phyloP scores from a whole-genome alignment of 2,329 filamentous ascomycete genomes.

The Alternaria panax region DNA sequence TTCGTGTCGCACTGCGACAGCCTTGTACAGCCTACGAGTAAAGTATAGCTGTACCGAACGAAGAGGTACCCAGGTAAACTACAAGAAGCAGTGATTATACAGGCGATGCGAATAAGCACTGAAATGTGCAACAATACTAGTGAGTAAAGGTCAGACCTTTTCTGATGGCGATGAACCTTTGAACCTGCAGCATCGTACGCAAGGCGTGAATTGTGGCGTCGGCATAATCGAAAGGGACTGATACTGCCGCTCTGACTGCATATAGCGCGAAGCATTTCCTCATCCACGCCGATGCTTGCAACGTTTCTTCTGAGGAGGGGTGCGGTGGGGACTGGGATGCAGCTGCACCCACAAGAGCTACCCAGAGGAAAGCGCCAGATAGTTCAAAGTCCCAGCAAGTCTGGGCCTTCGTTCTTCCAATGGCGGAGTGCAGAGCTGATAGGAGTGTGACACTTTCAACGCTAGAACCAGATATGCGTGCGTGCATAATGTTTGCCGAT shows the following conservation, averaged over 20 bases:
- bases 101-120: not conserved
- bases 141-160: not conserved
- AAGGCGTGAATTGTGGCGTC: slow-evolving; percentile 32
- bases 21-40: not conserved
- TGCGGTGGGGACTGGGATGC: slow-evolving; percentile 30
- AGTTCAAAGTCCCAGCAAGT: slow-evolving; percentile 35
- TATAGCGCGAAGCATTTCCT: slow-evolving; percentile 43
- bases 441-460: slow-evolving; percentile 22
- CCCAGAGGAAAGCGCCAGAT: slow-evolving; percentile 42
- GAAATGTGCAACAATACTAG: not conserved
- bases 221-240: slow-evolving; percentile 30
- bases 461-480: slow-evolving; percentile 14
- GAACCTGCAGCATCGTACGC: slow-evolving; percentile 37
- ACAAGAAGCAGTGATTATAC: not conserved
- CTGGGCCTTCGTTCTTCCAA: slow-evolving; percentile 33
- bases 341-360: slow-evolving; percentile 41
- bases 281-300: slow-evolving; percentile 25
- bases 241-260: slow-evolving; percentile 30
- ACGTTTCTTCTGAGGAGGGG: slow-evolving; percentile 11
- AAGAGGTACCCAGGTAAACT: not conserved
- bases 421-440: slow-evolving; percentile 32
- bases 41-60: not conserved
- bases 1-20: not conserved
- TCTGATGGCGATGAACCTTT: slow-evolving; percentile 29
- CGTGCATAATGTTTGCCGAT: slow-evolving; percentile 29